These are phyloP conservation scores for Ustilago cynodontis DNA, from an alignment of 1,284 basidiomycete genomes.

Conservation along the genomic window DNA sequence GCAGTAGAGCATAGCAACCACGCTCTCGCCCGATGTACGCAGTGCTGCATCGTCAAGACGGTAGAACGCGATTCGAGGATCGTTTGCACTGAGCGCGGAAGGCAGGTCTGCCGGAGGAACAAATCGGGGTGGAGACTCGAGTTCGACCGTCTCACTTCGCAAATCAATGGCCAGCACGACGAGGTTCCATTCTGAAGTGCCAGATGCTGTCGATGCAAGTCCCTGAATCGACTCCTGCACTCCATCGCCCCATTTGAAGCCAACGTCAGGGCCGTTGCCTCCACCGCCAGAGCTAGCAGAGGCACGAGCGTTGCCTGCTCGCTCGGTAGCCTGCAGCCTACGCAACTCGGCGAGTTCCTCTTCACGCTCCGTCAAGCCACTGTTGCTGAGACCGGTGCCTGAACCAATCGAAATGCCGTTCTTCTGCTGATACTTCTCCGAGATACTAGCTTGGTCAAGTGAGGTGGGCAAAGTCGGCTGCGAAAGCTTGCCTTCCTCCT, in stretches of 20 bases:
- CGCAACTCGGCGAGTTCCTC: conserved; percentile 47
- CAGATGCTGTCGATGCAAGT: conserved; percentile 44
- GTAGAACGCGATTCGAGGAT: conserved; percentile 58
- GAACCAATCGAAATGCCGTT: conserved; percentile 37
- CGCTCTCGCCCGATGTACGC: conserved; percentile 39
- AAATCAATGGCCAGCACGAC: conserved; percentile 56
- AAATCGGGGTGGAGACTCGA: conserved; percentile 49
- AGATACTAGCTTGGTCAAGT: conserved; percentile 22
- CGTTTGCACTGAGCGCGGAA: conserved; percentile 26
- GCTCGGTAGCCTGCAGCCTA: conserved; percentile 44
- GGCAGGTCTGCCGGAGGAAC: conserved; percentile 43
- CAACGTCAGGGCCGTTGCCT: conserved; percentile 24
- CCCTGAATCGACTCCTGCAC: conserved; percentile 50
- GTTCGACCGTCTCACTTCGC: conserved; percentile 41
- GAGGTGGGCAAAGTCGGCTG: conserved; percentile 46
- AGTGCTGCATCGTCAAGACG: conserved; percentile 33
- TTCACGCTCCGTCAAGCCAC: conserved; percentile 38
- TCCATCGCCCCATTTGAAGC: conserved; percentile 48
- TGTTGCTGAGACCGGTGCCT: conserved; percentile 23
- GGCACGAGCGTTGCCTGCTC: conserved; percentile 9
- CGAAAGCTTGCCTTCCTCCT: conserved; percentile 15
- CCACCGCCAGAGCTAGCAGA: conserved; percentile 2
- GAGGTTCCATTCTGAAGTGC: conserved; percentile 57
- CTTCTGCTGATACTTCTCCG: conserved; percentile 12
- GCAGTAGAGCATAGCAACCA: conserved; percentile 61